Evolutionary conservation across 2,329 filamentous ascomycete species (phyloP).

Genomic region (Blumeriella jaapii): DNA sequence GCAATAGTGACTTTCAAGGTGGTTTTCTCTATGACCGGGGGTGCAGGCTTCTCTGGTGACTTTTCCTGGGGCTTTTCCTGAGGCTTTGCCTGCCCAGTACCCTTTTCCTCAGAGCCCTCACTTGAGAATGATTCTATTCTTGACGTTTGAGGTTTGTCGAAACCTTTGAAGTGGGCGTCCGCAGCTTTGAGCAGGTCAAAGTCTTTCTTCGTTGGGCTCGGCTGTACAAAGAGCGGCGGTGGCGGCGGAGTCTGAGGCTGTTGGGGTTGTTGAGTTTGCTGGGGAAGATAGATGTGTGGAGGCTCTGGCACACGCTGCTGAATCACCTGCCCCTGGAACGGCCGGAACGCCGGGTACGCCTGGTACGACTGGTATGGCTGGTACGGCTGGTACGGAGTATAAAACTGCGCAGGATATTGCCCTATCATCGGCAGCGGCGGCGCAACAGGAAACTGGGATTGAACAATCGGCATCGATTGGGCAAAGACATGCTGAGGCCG

Average conservation of each 20-base stretch:
- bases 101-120: background rate
- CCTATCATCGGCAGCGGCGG: conserved; percentile 3
- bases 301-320: too few species aligned
- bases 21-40: background rate
- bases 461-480: conserved; percentile 9
- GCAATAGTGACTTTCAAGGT: conserved; percentile 24
- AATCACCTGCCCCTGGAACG: too few species aligned
- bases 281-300: too few species aligned
- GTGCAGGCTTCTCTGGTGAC: conserved; percentile 1
- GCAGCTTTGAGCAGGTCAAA: conserved; percentile 14
- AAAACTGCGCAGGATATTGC: conserved; percentile 1
- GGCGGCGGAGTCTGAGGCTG: too few species aligned
- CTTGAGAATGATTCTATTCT: conserved; percentile 2
- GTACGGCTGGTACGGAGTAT: conserved; percentile 1
- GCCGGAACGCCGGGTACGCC: too few species aligned
- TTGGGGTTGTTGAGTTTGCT: too few species aligned
- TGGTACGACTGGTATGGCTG: background rate
- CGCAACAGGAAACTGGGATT: conserved; percentile 3
- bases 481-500: conserved; percentile 1
- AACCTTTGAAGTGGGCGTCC: conserved; percentile 15
- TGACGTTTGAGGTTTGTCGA: background rate
- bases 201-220: conserved; percentile 11
- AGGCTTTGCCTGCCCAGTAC: background rate
- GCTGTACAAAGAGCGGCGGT: conserved; percentile 3
- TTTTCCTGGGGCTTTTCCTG: background rate